These are phyloP conservation scores for Eudorina sp. DNA, from an alignment of 139 green algal genomes.

Conservation along the genomic window DNA sequence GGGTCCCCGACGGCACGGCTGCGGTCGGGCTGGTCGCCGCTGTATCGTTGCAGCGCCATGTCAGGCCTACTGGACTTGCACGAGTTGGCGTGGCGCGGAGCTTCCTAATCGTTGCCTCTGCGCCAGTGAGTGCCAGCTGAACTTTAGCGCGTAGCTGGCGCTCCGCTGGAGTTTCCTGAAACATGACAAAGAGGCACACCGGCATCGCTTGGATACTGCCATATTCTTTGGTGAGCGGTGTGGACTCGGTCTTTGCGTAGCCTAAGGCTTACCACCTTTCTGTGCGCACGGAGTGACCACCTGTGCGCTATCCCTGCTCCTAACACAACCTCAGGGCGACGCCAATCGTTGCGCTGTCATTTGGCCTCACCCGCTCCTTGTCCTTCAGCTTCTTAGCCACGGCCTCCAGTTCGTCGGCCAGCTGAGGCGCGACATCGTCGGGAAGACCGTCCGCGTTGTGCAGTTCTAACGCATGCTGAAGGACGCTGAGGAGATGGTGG, in stretches of 20 bases:
- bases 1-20: background rate
- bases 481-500: background rate
- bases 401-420: conserved; percentile 26
- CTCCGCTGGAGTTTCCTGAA: background rate
- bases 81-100: background rate
- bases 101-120: background rate
- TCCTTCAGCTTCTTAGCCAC: conserved; percentile 16
- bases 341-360: background rate
- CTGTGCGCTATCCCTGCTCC: background rate
- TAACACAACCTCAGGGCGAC: background rate
- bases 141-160: background rate
- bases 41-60: background rate
- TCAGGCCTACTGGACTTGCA: background rate
- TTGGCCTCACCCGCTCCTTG: conserved; percentile 17
- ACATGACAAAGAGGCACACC: background rate
- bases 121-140: background rate
- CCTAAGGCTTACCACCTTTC: too few relatives aligned
- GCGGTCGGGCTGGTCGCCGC: background rate
- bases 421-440: background rate
- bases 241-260: too few relatives aligned
- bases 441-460: background rate
- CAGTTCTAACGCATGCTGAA: background rate
- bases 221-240: too few relatives aligned
- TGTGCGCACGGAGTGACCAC: too few relatives aligned
- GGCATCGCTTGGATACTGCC: too few relatives aligned